Percentiles rank a stretch among this genome's conserved stretches.
Evolutionary conservation across 1,284 basidiomycete species (phyloP).

Genomic region (Sporisorium reilianum): DNA sequence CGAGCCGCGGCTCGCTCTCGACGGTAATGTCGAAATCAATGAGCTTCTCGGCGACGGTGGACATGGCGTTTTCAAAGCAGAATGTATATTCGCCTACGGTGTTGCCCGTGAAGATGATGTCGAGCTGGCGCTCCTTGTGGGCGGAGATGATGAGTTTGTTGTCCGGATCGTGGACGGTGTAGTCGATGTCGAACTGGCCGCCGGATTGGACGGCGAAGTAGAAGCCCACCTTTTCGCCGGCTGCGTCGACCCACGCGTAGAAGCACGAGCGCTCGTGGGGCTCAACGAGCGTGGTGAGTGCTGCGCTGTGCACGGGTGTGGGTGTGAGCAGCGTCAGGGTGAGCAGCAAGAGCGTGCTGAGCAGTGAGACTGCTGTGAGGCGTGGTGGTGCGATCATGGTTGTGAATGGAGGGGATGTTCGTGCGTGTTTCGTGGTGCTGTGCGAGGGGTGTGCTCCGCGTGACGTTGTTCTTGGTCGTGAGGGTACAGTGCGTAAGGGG

Average conservation of each 20-base stretch:
- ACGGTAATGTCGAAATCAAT: slow-evolving; percentile 69
- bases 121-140: slow-evolving; percentile 88
- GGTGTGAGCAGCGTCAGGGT: slow-evolving; percentile 9
- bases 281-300: slow-evolving; percentile 86
- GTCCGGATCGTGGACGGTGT: slow-evolving; percentile 88
- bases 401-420: neutral
- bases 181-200: slow-evolving; percentile 96
- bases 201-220: slow-evolving; percentile 88
- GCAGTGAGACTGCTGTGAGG: neutral
- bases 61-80: slow-evolving; percentile 91
- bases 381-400: slow-evolving; percentile 3
- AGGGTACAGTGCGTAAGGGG: neutral
- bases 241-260: slow-evolving; percentile 96
- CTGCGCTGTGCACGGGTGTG: slow-evolving; percentile 71
- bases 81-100: slow-evolving; percentile 94
- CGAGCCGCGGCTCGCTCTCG: slow-evolving; percentile 65
- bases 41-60: slow-evolving; percentile 60
- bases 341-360: slow-evolving; percentile 10
- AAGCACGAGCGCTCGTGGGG: slow-evolving; percentile 92
- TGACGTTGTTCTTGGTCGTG: too few relatives aligned
- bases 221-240: slow-evolving; percentile 86
- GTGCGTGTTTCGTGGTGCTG: too few relatives aligned
- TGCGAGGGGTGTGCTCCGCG: too few relatives aligned
- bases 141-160: slow-evolving; percentile 88
- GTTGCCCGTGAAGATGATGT: slow-evolving; percentile 96